Evolutionary conservation across 805 yeast species (phyloP).

Genomic region (Starmera pachycereana): DNA sequence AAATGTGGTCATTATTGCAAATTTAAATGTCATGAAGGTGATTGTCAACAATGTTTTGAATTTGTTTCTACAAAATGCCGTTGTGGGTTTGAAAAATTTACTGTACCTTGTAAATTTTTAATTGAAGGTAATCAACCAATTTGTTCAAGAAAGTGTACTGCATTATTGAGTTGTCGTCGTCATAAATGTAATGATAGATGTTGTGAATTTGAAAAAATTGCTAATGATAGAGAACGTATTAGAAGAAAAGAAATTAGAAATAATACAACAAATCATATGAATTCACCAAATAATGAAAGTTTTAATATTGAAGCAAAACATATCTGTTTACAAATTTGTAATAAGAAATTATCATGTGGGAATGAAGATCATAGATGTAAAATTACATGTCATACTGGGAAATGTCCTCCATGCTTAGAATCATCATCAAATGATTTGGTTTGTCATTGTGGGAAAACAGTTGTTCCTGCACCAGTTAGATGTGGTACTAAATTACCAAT

Average conservation of each 20-base stretch:
- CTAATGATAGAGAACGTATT: constrained; percentile 35
- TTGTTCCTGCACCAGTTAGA: constrained; percentile 72
- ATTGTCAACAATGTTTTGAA: constrained; percentile 59
- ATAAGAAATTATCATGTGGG: constrained; percentile 51
- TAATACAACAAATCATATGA: constrained; percentile 20
- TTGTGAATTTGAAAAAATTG: constrained; percentile 57
- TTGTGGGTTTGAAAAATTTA: constrained; percentile 48
- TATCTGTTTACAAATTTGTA: constrained; percentile 60
- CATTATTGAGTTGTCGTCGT: constrained; percentile 66
- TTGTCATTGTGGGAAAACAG: constrained; percentile 75
- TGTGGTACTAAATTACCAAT: constrained; percentile 65
- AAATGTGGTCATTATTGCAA: constrained; percentile 73
- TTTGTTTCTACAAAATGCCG: constrained; percentile 43
- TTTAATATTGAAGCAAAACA: constrained; percentile 63
- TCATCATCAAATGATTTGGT: constrained; percentile 69
- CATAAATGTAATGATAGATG: constrained; percentile 66
- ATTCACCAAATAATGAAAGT: constrained; percentile 33
- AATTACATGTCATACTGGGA: constrained; percentile 68
- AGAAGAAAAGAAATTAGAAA: constrained; percentile 39
- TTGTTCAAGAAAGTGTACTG: constrained; percentile 66
- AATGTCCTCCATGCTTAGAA: constrained; percentile 73
- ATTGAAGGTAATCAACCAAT: constrained; percentile 41
- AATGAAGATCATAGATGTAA: constrained; percentile 48
- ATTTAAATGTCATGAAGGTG: constrained; percentile 67
- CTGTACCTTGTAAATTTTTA: constrained; percentile 55